Conservation (phyloP, 495 filamentous ascomycete genomes). For the Astrocystis sublimbata region DNA sequence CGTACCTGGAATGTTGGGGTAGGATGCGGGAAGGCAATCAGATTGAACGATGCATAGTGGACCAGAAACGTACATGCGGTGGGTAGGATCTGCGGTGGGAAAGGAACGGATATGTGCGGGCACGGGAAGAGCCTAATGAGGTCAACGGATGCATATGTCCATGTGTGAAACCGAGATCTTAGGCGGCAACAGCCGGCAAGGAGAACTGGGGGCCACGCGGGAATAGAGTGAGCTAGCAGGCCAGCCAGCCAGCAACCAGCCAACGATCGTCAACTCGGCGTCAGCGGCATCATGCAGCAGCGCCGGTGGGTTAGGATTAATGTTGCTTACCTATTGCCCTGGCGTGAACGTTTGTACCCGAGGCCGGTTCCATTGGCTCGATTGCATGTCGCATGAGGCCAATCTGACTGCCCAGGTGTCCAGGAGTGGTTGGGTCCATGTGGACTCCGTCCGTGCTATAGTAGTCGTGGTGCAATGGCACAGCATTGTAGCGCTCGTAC, state of each 20-base stretch:
- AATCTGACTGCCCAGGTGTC: not conserved
- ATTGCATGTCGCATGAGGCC: slow-evolving; percentile 8
- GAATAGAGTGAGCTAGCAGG: not conserved
- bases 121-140: slow-evolving; percentile 23
- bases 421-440: not conserved
- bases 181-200: slow-evolving; percentile 20
- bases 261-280: slow-evolving; percentile 8
- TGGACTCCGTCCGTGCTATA: too few relatives aligned
- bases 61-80: slow-evolving; percentile 11
- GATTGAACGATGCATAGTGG: slow-evolving; percentile 17
- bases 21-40: slow-evolving; percentile 19
- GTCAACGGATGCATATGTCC: slow-evolving; percentile 22
- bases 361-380: slow-evolving; percentile 1
- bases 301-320: slow-evolving; percentile 18
- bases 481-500: not conserved
- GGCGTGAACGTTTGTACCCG: slow-evolving; percentile 5
- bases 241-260: slow-evolving; percentile 3
- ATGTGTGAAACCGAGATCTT: slow-evolving; percentile 23
- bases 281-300: slow-evolving; percentile 18
- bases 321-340: not conserved
- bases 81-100: slow-evolving; percentile 21
- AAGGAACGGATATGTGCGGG: slow-evolving; percentile 21
- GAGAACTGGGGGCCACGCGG: slow-evolving; percentile 9
- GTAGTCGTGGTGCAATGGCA: not conserved
- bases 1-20: slow-evolving; percentile 9